phyloP scores from a whole-genome alignment of 495 filamentous ascomycete species.

The Sabuloglossum arenarium region DNA sequence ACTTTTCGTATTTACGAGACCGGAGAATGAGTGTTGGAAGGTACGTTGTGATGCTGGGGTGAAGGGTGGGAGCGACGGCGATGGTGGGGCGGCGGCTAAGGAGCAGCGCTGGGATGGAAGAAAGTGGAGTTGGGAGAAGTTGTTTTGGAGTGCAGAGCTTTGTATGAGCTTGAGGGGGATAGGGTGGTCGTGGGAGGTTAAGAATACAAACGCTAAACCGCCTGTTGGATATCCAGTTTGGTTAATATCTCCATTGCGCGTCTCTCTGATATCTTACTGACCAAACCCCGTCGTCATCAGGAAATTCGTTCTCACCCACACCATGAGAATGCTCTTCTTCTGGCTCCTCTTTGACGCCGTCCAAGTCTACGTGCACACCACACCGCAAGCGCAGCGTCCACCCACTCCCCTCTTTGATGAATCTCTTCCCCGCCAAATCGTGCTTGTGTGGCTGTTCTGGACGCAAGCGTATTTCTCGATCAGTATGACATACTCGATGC shows the following conservation, averaged over 20 bases:
- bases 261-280: neutral
- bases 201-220: neutral
- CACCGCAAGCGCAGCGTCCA: too few species aligned
- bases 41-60: neutral
- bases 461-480: neutral
- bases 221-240: neutral
- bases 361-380: neutral
- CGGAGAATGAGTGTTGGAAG: neutral
- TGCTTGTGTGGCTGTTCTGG: neutral
- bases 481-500: neutral
- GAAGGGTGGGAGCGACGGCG: too few species aligned
- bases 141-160: neutral
- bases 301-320: neutral
- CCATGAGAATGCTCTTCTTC: neutral
- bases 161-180: neutral
- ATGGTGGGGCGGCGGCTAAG: too few species aligned
- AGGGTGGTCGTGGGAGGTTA: neutral
- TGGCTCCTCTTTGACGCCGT: neutral
- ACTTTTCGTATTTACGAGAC: neutral
- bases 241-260: neutral
- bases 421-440: neutral
- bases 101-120: too few species aligned
- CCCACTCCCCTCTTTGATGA: neutral
- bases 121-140: neutral
- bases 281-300: too few species aligned